Percentiles rank a stretch among this genome's conserved stretches.
phyloP scores from a whole-genome alignment of 805 yeast species.

The Metschnikowia similis region DNA sequence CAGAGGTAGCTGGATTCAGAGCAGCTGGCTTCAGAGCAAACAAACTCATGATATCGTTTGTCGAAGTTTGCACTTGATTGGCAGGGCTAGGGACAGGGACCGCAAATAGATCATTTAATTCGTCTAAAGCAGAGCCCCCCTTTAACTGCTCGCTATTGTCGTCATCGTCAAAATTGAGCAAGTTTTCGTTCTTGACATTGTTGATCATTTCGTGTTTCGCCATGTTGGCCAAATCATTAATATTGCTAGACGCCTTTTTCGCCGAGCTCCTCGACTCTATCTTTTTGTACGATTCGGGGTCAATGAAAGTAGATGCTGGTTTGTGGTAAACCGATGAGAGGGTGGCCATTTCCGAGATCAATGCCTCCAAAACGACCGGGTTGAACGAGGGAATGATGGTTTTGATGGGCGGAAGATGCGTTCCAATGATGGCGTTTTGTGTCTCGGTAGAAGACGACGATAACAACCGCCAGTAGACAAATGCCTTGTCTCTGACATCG shows the following conservation, averaged over 20 bases:
- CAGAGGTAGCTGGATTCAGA: constrained; percentile 5
- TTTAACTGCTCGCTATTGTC: constrained; percentile 19
- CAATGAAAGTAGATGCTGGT: constrained; percentile 65
- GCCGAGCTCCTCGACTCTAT: constrained; percentile 15
- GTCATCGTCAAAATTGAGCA: constrained; percentile 81
- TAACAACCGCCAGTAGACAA: constrained; percentile 72
- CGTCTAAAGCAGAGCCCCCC: constrained; percentile 52
- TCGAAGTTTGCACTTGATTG: constrained; percentile 13
- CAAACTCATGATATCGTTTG: constrained; percentile 46
- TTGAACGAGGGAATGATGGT: constrained; percentile 71
- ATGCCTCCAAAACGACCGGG: constrained; percentile 59
- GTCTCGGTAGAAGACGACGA: constrained; percentile 42
- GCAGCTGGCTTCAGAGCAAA: constrained; percentile 27
- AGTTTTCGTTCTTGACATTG: constrained; percentile 66
- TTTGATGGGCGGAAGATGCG: constrained; percentile 65
- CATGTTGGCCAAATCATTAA: constrained; percentile 72
- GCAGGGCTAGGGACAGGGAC: constrained; percentile 26
- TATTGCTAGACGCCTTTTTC: constrained; percentile 27
- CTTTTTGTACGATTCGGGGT: constrained; percentile 25
- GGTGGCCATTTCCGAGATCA: constrained; percentile 74
- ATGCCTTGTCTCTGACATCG: constrained; percentile 78
- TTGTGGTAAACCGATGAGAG: constrained; percentile 86
- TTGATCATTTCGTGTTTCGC: constrained; percentile 73
- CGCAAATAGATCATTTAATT: constrained; percentile 68
- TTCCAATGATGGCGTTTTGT: constrained; percentile 52